phyloP scores from a whole-genome alignment of 768 basidiomycete species.

The Lactifluus hygrophoroides region DNA sequence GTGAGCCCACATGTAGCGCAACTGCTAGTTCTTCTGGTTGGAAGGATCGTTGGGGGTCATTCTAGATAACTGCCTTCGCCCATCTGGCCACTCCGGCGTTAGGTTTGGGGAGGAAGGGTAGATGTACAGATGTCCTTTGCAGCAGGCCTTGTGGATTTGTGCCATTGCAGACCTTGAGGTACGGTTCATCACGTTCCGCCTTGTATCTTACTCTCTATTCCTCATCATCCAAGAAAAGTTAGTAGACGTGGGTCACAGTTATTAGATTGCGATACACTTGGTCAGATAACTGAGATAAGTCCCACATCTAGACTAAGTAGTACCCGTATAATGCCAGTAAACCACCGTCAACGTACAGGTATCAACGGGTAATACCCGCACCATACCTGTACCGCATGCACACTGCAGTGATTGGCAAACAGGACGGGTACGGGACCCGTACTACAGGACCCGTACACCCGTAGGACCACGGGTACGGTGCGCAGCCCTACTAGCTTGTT shows the following conservation, averaged over 20 bases:
- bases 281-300: too few species aligned
- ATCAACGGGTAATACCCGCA: too few species aligned
- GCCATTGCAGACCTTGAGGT: background rate
- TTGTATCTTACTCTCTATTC: background rate
- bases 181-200: background rate
- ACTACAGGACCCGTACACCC: too few species aligned
- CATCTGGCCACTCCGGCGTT: slow-evolving; percentile 8
- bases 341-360: too few species aligned
- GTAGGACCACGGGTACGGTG: too few species aligned
- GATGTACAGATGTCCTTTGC: background rate
- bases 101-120: slow-evolving; percentile 4
- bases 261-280: too few species aligned
- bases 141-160: background rate
- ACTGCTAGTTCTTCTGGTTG: slow-evolving; percentile 21
- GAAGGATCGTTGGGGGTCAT: slow-evolving; percentile 14
- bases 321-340: too few species aligned
- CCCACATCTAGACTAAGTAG: too few species aligned
- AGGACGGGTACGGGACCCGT: too few species aligned
- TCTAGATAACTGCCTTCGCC: slow-evolving; percentile 16
- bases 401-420: too few species aligned
- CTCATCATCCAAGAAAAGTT: background rate
- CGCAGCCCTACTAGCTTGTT: too few species aligned
- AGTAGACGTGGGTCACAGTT: background rate
- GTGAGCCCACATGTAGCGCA: slow-evolving; percentile 14
- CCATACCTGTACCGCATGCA: too few species aligned